Conservation (phyloP, 768 basidiomycete species). For the Lactarius vividus region DNA sequence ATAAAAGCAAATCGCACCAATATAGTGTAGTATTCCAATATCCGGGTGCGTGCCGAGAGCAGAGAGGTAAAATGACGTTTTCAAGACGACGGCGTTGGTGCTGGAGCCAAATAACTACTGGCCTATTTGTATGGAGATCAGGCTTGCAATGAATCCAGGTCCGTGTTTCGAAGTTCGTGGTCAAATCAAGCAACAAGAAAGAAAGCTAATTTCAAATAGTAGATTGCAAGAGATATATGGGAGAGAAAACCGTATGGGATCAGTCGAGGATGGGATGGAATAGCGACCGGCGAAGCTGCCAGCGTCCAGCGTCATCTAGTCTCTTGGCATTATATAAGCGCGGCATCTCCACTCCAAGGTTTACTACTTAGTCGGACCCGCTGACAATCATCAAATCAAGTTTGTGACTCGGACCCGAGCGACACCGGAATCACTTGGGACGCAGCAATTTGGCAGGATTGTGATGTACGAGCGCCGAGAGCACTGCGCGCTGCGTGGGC, state of each 20-base stretch:
- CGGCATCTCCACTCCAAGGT: not conserved
- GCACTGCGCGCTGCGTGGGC: too few relatives aligned
- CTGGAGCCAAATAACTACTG: not conserved
- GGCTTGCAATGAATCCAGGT: not conserved
- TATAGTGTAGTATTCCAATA: not conserved
- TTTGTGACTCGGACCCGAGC: too few relatives aligned
- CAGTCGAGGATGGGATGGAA: conserved; percentile 1
- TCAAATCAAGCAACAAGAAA: not conserved
- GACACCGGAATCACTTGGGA: too few relatives aligned
- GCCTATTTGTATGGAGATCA: not conserved
- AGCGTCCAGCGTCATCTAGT: not conserved
- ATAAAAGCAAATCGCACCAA: conserved; percentile 5
- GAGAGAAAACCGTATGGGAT: not conserved
- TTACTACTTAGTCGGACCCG: too few relatives aligned
- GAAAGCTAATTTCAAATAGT: not conserved
- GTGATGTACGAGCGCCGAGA: not conserved
- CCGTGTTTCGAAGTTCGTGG: not conserved
- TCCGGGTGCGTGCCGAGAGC: not conserved
- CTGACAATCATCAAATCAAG: too few relatives aligned
- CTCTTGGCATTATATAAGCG: not conserved
- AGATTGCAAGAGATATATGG: not conserved
- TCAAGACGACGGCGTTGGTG: conserved; percentile 8
- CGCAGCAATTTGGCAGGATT: too few relatives aligned
- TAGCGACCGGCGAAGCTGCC: not conserved
- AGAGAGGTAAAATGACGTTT: conserved; percentile 4